A percentile compares a stretch with the other conserved stretches of the same genome.
phyloP scores from a whole-genome alignment of 169 alveolate genomes.

The Plasmodium ovale region DNA sequence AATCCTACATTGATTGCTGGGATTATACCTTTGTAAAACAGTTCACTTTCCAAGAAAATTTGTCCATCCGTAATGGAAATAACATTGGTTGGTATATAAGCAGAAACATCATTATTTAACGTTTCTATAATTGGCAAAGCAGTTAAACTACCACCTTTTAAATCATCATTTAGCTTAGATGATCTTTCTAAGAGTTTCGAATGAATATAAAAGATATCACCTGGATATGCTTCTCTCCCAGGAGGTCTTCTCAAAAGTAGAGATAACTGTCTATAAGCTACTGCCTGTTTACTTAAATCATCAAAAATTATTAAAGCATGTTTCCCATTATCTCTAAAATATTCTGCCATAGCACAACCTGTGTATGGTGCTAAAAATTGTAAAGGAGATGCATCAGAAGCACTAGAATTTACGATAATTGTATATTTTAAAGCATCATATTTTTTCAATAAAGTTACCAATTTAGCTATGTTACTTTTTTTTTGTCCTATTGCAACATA shows the following conservation, averaged over 20 bases:
- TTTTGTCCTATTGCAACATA: constrained; percentile 99
- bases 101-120: constrained; percentile 98
- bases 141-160: constrained; percentile 97
- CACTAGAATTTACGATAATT: constrained; percentile 98
- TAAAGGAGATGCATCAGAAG: constrained; percentile 99
- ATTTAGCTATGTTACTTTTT: constrained; percentile 96
- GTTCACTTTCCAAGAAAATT: constrained; percentile 97
- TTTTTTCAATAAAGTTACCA: constrained; percentile 90
- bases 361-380: constrained; percentile 98
- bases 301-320: constrained; percentile 97
- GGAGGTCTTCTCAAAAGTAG: constrained; percentile 96
- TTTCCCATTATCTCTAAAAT: constrained; percentile 97
- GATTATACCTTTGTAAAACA: constrained; percentile 97
- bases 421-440: constrained; percentile 95
- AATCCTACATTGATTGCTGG: constrained; percentile 99
- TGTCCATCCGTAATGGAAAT: constrained; percentile 98
- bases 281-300: constrained; percentile 98
- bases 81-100: constrained; percentile 98
- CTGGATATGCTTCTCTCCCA: constrained; percentile 98
- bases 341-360: constrained; percentile 99
- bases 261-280: constrained; percentile 97
- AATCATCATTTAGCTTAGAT: constrained; percentile 94
- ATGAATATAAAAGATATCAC: constrained; percentile 98
- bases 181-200: constrained; percentile 97
- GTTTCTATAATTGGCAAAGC: constrained; percentile 99